Evolutionary conservation across 2,329 filamentous ascomycete genomes (phyloP).

Genomic region (Cadophora sp.): DNA sequence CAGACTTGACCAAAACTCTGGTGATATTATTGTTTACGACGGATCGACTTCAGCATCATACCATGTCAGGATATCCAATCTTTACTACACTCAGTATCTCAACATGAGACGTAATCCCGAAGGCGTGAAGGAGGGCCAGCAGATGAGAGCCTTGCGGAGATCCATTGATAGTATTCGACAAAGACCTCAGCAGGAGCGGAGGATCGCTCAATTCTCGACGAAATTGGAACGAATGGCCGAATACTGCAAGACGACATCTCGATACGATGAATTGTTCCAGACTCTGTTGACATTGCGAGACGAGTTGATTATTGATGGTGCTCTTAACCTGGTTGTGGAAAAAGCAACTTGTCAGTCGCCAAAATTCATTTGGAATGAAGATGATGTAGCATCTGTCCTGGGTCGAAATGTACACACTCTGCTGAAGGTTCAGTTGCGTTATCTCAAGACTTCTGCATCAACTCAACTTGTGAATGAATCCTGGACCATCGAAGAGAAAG

Average conservation of each 20-base stretch:
- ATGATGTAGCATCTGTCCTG: slow-evolving; percentile 58
- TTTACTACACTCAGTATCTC: slow-evolving; percentile 71
- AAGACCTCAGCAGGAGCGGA: slow-evolving; percentile 60
- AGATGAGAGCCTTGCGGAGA: slow-evolving; percentile 64
- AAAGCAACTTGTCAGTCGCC: slow-evolving; percentile 58
- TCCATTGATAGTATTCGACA: slow-evolving; percentile 68
- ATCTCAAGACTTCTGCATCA: slow-evolving; percentile 62
- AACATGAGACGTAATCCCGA: slow-evolving; percentile 55
- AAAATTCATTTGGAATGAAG: slow-evolving; percentile 58
- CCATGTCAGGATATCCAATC: slow-evolving; percentile 71
- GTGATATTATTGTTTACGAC: slow-evolving; percentile 25
- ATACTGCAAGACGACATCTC: slow-evolving; percentile 59
- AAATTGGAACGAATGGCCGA: slow-evolving; percentile 75
- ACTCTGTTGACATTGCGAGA: slow-evolving; percentile 67
- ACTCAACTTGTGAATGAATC: slow-evolving; percentile 40
- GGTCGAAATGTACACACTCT: slow-evolving; percentile 66
- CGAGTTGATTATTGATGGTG: slow-evolving; percentile 64
- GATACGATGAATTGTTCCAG: slow-evolving; percentile 62
- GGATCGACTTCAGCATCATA: slow-evolving; percentile 52
- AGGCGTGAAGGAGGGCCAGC: slow-evolving; percentile 51
- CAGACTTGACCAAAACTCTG: slow-evolving; percentile 50
- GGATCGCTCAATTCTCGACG: slow-evolving; percentile 63
- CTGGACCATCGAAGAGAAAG: slow-evolving; percentile 56
- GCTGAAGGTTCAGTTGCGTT: slow-evolving; percentile 63
- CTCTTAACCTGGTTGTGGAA: slow-evolving; percentile 59